Conservation (phyloP, 495 filamentous ascomycete genomes). For the Usnea hakonensis region DNA sequence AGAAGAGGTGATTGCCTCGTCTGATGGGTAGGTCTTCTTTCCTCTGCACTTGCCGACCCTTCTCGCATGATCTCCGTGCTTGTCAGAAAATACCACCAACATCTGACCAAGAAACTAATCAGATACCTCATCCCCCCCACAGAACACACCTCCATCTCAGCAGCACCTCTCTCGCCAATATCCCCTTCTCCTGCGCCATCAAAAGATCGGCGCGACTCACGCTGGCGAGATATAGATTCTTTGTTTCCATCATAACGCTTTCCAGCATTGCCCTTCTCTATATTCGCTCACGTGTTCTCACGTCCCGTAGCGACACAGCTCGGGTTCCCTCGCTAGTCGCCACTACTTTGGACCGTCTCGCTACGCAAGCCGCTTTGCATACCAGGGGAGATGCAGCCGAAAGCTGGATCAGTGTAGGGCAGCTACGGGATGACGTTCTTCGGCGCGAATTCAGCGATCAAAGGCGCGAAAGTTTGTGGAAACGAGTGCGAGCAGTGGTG, state of each 20-base stretch:
- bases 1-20: conserved; percentile 69
- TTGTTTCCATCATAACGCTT: conserved; percentile 66
- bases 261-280: conserved; percentile 45
- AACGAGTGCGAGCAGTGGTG: conserved; percentile 69
- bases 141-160: conserved; percentile 60
- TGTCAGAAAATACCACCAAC: conserved; percentile 19
- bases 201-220: conserved; percentile 82
- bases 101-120: conserved; percentile 57
- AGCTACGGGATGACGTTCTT: conserved; percentile 85
- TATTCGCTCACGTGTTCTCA: conserved; percentile 46
- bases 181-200: conserved; percentile 83
- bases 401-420: conserved; percentile 73
- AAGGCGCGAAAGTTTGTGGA: conserved; percentile 72
- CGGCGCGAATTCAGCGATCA: conserved; percentile 68
- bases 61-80: conserved; percentile 11
- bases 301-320: conserved; percentile 54
- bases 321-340: conserved; percentile 73
- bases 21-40: conserved; percentile 63
- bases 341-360: conserved; percentile 72
- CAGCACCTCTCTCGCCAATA: conserved; percentile 74
- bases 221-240: conserved; percentile 90
- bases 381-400: conserved; percentile 59
- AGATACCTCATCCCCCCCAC: conserved; percentile 59
- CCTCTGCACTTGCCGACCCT: conserved; percentile 6
- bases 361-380: conserved; percentile 69